Base-by-base conservation (phyloP, 2,329 filamentous ascomycete species). In the Exserohilum rostratum region DNA sequence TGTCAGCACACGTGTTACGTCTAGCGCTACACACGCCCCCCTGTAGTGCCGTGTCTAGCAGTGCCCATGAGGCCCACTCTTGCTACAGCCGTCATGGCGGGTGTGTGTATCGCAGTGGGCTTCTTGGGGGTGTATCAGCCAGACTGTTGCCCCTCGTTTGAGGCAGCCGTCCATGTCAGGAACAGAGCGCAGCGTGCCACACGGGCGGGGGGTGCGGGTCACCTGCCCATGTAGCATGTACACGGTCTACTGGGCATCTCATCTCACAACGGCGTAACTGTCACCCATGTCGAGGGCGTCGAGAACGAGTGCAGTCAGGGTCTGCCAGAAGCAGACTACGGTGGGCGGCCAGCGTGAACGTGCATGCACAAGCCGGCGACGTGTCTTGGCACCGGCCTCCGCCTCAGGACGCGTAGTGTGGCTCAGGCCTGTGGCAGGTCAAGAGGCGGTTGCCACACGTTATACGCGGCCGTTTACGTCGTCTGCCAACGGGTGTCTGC, bases 381-480 rank as follows among this genome's bases (percentile, higher is more conserved):
- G n/a, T 27, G 6, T 42, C 52, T 54, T 54, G 52, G 52, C 52
- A 25, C 25, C 34, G 6, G 5, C 50, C 44, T 43, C 30, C 44
- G 45, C 30, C 45, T 11, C n/a, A 27, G 50, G 50, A 49, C 50
- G 50, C 50, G 50, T 53, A 53, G 22, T n/a, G 37, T 37, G 42
- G 45, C 15, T 25, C n/a, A 17, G 25, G 18, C n/a, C n/a, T 2
- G 38, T 25, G 48, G 33, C 37, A 25, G 20, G 30, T 20, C 29
- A 38, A 29, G 33, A 25, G 34, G 25, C 25, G 27, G 43, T 20
- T 18, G 49, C 49, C 42, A 52, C 42, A 52, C 42, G 44, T 53
- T 42, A 13, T 64, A 66, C 65, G 64, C 62, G 62, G 64, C 62
- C 50, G 59, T 68, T 65, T 53, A 66, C 65, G 64, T 68, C 53